Percentiles rank a stretch among this genome's conserved stretches.
Conservation (phyloP, 2,329 filamentous ascomycete species). For the Periconia macrospinosa region DNA sequence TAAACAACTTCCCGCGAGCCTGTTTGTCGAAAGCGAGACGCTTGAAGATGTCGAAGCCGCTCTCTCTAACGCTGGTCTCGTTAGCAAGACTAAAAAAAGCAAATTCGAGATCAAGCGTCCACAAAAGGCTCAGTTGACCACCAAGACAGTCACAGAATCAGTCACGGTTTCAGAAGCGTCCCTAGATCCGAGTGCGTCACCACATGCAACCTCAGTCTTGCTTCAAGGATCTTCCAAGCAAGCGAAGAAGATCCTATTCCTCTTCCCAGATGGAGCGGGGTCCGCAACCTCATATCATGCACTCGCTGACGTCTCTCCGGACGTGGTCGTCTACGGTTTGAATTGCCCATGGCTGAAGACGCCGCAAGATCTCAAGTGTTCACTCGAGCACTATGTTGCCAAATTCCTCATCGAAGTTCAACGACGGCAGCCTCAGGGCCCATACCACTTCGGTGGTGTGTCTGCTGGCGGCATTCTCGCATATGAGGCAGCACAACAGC, state of each 20-base stretch:
- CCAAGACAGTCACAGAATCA: no score
- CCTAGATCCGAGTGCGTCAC: slow-evolving; percentile 1
- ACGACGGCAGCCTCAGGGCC: slow-evolving; percentile 50
- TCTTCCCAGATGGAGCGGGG: slow-evolving; percentile 55
- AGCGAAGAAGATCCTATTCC: slow-evolving; percentile 37
- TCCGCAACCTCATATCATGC: slow-evolving; percentile 48
- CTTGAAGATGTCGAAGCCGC: not conserved
- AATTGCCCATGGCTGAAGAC: slow-evolving; percentile 46
- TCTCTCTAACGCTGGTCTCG: not conserved
- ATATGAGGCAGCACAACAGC: slow-evolving; percentile 33
- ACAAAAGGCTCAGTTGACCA: not conserved
- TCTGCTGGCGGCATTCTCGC: slow-evolving; percentile 43
- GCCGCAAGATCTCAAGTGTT: slow-evolving; percentile 31
- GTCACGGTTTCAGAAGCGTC: not conserved
- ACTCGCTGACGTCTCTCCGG: slow-evolving; percentile 45
- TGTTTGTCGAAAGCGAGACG: not conserved
- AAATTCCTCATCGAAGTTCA: slow-evolving; percentile 75
- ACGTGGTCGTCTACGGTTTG: slow-evolving; percentile 57
- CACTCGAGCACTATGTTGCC: slow-evolving; percentile 52
- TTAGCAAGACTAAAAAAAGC: not conserved
- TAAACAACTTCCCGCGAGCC: not conserved
- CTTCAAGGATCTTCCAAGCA: slow-evolving; percentile 50
- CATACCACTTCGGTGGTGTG: slow-evolving; percentile 45
- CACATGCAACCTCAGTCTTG: slow-evolving; percentile 34
- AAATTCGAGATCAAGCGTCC: not conserved